Conservation (phyloP, 2,329 filamentous ascomycete species). For the Penicillium thymicola region DNA sequence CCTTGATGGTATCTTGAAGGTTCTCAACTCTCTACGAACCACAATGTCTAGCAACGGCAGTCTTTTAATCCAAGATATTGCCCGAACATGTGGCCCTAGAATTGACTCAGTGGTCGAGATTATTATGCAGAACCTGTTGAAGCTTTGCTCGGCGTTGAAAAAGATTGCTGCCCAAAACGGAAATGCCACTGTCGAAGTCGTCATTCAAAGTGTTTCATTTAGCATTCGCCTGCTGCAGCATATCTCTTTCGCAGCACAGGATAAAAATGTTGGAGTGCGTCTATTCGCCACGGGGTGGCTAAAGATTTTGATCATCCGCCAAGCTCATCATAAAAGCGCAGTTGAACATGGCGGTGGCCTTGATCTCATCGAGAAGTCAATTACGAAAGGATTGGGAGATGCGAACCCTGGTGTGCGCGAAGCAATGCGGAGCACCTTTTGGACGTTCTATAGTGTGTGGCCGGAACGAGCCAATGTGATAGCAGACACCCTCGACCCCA, state of each 20-base stretch:
- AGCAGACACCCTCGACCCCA: conserved; percentile 71
- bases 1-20: conserved; percentile 85
- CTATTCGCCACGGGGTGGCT: conserved; percentile 79
- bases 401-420: conserved; percentile 88
- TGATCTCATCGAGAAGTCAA: conserved; percentile 79
- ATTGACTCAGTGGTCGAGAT: conserved; percentile 89
- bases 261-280: conserved; percentile 89
- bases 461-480: conserved; percentile 72
- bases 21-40: conserved; percentile 76
- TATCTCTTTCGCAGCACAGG: conserved; percentile 74
- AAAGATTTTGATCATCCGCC: conserved; percentile 74
- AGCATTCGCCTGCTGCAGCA: conserved; percentile 80
- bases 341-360: conserved; percentile 82
- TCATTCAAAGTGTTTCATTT: conserved; percentile 78
- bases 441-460: conserved; percentile 77
- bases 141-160: conserved; percentile 84
- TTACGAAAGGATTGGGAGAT: conserved; percentile 85
- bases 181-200: conserved; percentile 73
- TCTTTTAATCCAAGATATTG: conserved; percentile 78
- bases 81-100: conserved; percentile 68
- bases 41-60: conserved; percentile 87
- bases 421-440: conserved; percentile 79
- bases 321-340: conserved; percentile 70
- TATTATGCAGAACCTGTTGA: conserved; percentile 82
- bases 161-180: conserved; percentile 86